Base-by-base conservation (phyloP, 352 stramenopile genomes). In the Pythium brachiatum region DNA sequence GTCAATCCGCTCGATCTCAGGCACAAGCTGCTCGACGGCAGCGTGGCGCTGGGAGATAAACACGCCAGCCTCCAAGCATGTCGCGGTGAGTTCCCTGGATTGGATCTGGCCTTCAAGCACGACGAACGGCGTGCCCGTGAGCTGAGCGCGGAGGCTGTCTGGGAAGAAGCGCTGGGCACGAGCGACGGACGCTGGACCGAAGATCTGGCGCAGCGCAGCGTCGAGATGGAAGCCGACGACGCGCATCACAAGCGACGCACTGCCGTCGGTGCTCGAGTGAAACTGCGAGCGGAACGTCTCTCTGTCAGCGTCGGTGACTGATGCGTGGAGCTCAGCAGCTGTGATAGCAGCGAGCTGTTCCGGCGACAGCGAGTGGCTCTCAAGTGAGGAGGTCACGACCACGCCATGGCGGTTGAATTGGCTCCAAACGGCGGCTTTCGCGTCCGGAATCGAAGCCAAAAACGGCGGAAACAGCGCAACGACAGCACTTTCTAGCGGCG, bases 191-290 rank as follows among this genome's bases (percentile, higher is more conserved):
- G 74, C 57, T 21, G 81, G 73, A 13, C 81, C 79, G 11, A 90
- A 29, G 9, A 79, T 53, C 1, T 39, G 21, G 16, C 73, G 71
- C 31, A 90, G 62, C 36, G 68, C 73, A 50, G 65, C 69, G 4
- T 34, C 62, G 7, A 88, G 53, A 27, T 83, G 46, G 2, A 86
- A 63, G 3, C 77, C 81, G 60, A 87, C 79, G 1, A 88, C 65
- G 16, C 85, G 51, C 0, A 79, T 54, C 21, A 75, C 23, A 2
- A 51, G 25, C 21, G 44, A 60, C 7, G 18, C 5, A 15, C 4
- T n/a, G 11, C 41, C 29, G 0, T 53, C 34, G 1, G 20, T 23
- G 12, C 8, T 18, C 2, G 20, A 13, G 20, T 57, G 18, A 20
- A 65, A 52, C 3, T 51, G 57, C 4, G 51, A 53, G 7, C 25